Conservation (phyloP, 2,329 filamentous ascomycete genomes). For the Endoconidiophora laricicola region DNA sequence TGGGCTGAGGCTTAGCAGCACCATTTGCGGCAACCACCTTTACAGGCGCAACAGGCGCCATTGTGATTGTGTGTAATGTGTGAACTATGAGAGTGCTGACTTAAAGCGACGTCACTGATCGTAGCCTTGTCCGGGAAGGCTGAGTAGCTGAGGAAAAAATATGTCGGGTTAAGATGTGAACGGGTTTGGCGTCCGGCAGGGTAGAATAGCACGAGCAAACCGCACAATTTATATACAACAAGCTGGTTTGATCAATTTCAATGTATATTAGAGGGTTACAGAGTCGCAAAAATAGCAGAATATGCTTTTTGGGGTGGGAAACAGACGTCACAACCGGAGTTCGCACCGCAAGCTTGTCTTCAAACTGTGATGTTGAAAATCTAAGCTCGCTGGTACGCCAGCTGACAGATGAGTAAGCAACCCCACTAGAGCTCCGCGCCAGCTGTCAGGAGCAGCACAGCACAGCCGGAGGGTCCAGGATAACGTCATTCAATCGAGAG, state of each 20-base stretch:
- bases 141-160: constrained; percentile 11
- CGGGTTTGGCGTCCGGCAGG: not conserved
- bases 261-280: not conserved
- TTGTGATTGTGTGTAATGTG: not conserved
- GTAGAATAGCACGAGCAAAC: not conserved
- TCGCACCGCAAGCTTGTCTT: not conserved
- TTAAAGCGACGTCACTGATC: too few relatives aligned
- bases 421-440: not conserved
- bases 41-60: constrained; percentile 6
- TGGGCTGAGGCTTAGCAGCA: constrained; percentile 32
- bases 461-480: not conserved
- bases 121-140: constrained; percentile 11
- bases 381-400: not conserved
- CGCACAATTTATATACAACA: not conserved
- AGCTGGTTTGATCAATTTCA: not conserved
- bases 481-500: constrained; percentile 14
- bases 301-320: not conserved
- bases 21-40: not conserved
- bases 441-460: constrained; percentile 3
- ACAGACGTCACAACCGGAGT: not conserved
- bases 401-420: constrained; percentile 10
- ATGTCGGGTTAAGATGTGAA: not conserved
- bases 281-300: not conserved
- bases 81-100: constrained; percentile 20
- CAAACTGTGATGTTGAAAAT: constrained; percentile 1